Percentiles rank a stretch among this genome's conserved stretches.
These are phyloP conservation scores for Colletotrichum sansevieriae DNA, from an alignment of 2,329 filamentous ascomycete genomes.

Conservation along the genomic window DNA sequence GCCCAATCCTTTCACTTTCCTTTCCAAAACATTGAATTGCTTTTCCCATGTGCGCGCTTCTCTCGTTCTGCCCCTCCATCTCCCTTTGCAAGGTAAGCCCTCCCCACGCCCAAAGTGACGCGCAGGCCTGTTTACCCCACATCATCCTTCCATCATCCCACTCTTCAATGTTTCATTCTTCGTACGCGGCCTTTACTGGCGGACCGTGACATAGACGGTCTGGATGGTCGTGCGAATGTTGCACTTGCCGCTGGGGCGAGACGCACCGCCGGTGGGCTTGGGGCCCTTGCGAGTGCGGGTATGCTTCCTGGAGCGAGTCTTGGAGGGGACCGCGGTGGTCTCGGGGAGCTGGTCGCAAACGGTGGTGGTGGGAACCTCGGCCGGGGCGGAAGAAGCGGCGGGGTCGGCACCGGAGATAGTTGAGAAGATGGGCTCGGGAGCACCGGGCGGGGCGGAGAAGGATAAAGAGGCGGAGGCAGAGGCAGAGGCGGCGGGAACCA, in stretches of 20 bases:
- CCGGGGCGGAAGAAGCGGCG: not conserved
- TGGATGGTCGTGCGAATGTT: slow-evolving; percentile 15
- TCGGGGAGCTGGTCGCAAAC: slow-evolving; percentile 16
- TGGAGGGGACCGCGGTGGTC: slow-evolving; percentile 24
- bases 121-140: not conserved
- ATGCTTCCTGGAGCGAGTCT: slow-evolving; percentile 24
- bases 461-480: not conserved
- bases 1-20: slow-evolving; percentile 10
- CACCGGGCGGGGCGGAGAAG: no score
- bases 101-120: not conserved
- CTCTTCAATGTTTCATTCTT: not conserved
- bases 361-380: slow-evolving; percentile 16
- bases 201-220: slow-evolving; percentile 30
- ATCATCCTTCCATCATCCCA: not conserved
- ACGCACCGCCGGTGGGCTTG: slow-evolving; percentile 3
- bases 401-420: slow-evolving; percentile 15
- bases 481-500: slow-evolving; percentile 2
- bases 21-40: not conserved
- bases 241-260: slow-evolving; percentile 7
- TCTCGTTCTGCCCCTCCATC: not conserved
- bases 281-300: slow-evolving; percentile 18
- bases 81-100: not conserved
- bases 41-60: not conserved
- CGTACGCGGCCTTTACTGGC: not conserved
- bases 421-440: no score